Base-by-base conservation (phyloP, 805 yeast genomes). In the Metschnikowia peoriensis region DNA sequence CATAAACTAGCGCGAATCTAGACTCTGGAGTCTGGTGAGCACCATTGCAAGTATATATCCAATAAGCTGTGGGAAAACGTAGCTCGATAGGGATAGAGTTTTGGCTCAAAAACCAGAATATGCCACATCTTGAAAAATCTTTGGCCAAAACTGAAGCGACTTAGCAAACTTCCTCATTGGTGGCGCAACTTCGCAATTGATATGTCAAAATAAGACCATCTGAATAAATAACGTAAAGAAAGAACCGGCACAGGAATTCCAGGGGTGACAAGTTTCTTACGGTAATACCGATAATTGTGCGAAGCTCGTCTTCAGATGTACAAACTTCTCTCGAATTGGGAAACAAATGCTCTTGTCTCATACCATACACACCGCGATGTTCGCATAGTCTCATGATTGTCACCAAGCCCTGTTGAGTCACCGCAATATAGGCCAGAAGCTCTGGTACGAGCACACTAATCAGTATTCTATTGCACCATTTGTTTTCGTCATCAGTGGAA, bases 261-360 rank as follows among this genome's bases (percentile, higher is more conserved):
- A 49, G 47, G 1, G 63, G 56, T 0, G 72, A 63, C 46, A 63
- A 48, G 47, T 71, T 54, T 28, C 73, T 53, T 1, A 66, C 54
- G 8, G 68, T 55, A 34, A 74, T 28, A 1, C 78, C 79, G 28
- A 63, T 56, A 0, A 75, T 65, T 6, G 75, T 67, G 38, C 78
- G 59, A 41, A 56, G 62, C 0, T 70, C 69, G 41, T 58, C 57
- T 28, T 59, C 58, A 1, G 68, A 68, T n/a, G 63, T 48, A 4
- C 65, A 67, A 29, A 70, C 45, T 12, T 61, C 58, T 8, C 61
- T 47, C 2, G 70, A 70, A 54, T 72, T 67, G 10, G 79, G 78
- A 42, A 75, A 72, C 2, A 73, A 47, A 54, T 72, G 70, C 50
- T 75, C 79, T 52, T 75, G 78, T 35, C 78, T 59, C 76, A 75